Evolutionary conservation across 129 eudicot genomes (phyloP).

Genomic region (Escallonia rubra): DNA sequence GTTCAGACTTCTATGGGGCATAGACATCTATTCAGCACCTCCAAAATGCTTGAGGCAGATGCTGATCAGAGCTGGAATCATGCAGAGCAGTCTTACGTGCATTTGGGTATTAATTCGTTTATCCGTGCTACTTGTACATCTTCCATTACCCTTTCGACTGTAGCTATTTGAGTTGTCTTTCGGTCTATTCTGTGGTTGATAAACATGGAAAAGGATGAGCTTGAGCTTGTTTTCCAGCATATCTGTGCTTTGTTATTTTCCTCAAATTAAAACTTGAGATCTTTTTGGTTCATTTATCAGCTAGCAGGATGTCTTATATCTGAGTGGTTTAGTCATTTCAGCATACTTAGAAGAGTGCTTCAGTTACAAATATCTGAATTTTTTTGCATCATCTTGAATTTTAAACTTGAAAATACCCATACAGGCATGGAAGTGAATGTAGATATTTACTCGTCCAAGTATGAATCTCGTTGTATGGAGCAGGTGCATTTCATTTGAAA

Average conservation of each 20-base stretch:
- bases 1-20: slow-evolving; percentile 47
- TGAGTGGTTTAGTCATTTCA: too few relatives aligned
- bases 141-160: neutral
- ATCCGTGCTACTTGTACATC: neutral
- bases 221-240: neutral
- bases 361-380: too few relatives aligned
- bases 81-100: slow-evolving; percentile 45
- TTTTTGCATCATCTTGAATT: too few relatives aligned
- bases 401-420: too few relatives aligned
- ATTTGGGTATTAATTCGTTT: slow-evolving; percentile 28
- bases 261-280: neutral
- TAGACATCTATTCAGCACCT: slow-evolving; percentile 40
- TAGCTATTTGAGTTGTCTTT: neutral
- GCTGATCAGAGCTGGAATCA: slow-evolving; percentile 59
- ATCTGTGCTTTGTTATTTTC: neutral
- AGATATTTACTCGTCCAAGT: too few relatives aligned
- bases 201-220: neutral
- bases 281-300: neutral
- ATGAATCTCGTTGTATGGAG: too few relatives aligned
- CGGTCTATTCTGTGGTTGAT: neutral
- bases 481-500: too few relatives aligned
- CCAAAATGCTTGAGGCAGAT: slow-evolving; percentile 45
- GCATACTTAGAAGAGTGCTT: too few relatives aligned
- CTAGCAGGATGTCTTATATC: neutral
- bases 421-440: too few relatives aligned